Evolutionary conservation across 495 filamentous ascomycete genomes (phyloP).

Genomic region (Daldinia decipiens): DNA sequence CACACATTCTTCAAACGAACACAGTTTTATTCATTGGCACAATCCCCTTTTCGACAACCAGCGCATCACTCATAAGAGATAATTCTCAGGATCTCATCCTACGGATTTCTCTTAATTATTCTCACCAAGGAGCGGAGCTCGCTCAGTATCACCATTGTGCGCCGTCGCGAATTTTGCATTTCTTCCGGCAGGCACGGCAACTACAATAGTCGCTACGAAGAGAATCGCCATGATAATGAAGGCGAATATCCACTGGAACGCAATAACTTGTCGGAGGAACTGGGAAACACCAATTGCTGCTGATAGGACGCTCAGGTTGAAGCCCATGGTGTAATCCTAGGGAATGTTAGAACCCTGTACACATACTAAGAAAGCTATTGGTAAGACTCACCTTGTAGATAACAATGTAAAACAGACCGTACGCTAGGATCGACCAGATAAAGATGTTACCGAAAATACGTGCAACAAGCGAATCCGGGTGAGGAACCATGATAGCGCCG

Average conservation of each 20-base stretch:
- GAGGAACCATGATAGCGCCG: slow-evolving; percentile 78
- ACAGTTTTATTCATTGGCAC: slow-evolving; percentile 2
- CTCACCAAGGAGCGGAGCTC: slow-evolving; percentile 62
- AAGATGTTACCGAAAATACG: slow-evolving; percentile 84
- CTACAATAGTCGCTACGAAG: slow-evolving; percentile 68
- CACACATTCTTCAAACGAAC: slow-evolving; percentile 9
- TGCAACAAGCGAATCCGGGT: slow-evolving; percentile 64
- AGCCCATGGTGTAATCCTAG: slow-evolving; percentile 83
- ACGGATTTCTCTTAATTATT: slow-evolving; percentile 14
- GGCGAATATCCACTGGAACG: slow-evolving; percentile 91
- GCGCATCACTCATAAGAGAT: neutral
- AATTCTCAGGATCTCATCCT: neutral
- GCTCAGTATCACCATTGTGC: slow-evolving; percentile 56
- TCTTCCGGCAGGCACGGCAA: slow-evolving; percentile 71
- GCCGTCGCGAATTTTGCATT: slow-evolving; percentile 50
- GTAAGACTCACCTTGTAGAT: slow-evolving; percentile 63
- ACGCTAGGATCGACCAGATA: slow-evolving; percentile 81
- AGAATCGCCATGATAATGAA: slow-evolving; percentile 82
- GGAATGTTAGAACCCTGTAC: slow-evolving; percentile 9
- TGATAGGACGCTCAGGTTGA: slow-evolving; percentile 75
- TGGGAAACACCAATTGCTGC: slow-evolving; percentile 81
- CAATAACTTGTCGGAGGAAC: slow-evolving; percentile 72
- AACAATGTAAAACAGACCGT: slow-evolving; percentile 76
- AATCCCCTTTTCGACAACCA: neutral
- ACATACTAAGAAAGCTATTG: neutral